A percentile compares a stretch with the other conserved stretches of the same genome.
Evolutionary conservation across 2,329 filamentous ascomycete genomes (phyloP).

Genomic region (Colletotrichum theobromicola): DNA sequence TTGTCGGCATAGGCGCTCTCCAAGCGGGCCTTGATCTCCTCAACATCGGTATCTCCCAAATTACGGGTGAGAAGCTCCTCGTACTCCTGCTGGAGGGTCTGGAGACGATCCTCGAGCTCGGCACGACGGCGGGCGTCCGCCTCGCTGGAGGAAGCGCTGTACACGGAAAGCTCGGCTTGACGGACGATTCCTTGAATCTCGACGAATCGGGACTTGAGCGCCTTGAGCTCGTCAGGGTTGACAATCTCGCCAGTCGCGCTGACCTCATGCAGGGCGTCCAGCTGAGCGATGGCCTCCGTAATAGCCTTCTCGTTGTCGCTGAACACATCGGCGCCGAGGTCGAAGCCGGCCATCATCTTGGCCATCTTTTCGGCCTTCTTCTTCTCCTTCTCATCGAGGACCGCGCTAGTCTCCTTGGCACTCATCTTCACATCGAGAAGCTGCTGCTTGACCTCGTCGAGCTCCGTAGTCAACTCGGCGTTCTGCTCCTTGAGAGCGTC

Average conservation of each 20-base stretch:
- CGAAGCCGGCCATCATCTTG: slow-evolving; percentile 99
- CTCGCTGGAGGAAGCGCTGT: slow-evolving; percentile 69
- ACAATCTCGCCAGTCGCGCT: slow-evolving; percentile 80
- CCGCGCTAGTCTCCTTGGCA: slow-evolving; percentile 88
- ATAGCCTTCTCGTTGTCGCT: slow-evolving; percentile 91
- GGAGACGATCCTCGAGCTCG: slow-evolving; percentile 79
- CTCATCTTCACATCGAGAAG: slow-evolving; percentile 96
- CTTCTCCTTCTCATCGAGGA: slow-evolving; percentile 96
- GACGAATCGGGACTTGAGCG: slow-evolving; percentile 78
- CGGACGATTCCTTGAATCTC: slow-evolving; percentile 92
- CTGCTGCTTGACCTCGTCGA: slow-evolving; percentile 96
- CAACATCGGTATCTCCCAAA: slow-evolving; percentile 77
- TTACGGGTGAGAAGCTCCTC: slow-evolving; percentile 83
- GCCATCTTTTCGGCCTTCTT: slow-evolving; percentile 99
- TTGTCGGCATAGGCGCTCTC: slow-evolving; percentile 79
- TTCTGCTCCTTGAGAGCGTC: slow-evolving; percentile 97
- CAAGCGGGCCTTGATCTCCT: slow-evolving; percentile 82
- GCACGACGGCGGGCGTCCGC: slow-evolving; percentile 71
- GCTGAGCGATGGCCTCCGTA: slow-evolving; percentile 80
- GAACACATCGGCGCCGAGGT: slow-evolving; percentile 90
- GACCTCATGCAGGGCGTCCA: slow-evolving; percentile 80
- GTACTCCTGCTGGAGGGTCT: slow-evolving; percentile 80
- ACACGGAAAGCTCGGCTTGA: slow-evolving; percentile 88
- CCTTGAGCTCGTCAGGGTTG: slow-evolving; percentile 79
- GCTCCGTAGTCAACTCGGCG: slow-evolving; percentile 84